Percentiles rank a stretch among this genome's conserved stretches.
phyloP scores from a whole-genome alignment of 495 filamentous ascomycete genomes.

The Aspergillus diversus region DNA sequence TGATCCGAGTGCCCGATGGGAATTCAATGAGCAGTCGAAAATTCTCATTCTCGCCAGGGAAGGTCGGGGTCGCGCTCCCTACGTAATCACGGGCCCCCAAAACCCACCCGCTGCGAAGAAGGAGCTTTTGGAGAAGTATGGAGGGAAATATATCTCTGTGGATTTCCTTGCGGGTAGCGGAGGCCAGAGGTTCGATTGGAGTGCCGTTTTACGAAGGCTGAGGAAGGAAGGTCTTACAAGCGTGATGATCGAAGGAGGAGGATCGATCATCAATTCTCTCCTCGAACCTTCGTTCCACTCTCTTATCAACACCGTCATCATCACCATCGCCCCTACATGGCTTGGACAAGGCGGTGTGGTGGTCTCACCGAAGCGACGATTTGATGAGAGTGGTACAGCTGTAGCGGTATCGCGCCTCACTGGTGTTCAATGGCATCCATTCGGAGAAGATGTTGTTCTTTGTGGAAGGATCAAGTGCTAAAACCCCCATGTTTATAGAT shows the following conservation, averaged over 20 bases:
- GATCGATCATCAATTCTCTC: constrained; percentile 75
- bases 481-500: too few species aligned
- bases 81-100: constrained; percentile 55
- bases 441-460: constrained; percentile 79
- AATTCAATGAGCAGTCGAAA: constrained; percentile 58
- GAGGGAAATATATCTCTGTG: constrained; percentile 49
- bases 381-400: constrained; percentile 44
- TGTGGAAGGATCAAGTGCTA: constrained; percentile 56
- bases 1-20: constrained; percentile 74
- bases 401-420: constrained; percentile 61
- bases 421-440: constrained; percentile 71
- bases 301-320: constrained; percentile 74
- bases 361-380: constrained; percentile 60
- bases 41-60: constrained; percentile 63
- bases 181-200: constrained; percentile 57
- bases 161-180: constrained; percentile 19
- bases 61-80: constrained; percentile 70
- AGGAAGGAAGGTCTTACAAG: constrained; percentile 62
- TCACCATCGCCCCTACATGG: constrained; percentile 87
- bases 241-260: constrained; percentile 90
- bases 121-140: constrained; percentile 44
- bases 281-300: constrained; percentile 54
- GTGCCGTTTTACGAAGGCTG: constrained; percentile 58
- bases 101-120: constrained; percentile 32
- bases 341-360: constrained; percentile 78